phyloP scores from a whole-genome alignment of 108 stramenopile genomes.

The Conticribra guillardii region DNA sequence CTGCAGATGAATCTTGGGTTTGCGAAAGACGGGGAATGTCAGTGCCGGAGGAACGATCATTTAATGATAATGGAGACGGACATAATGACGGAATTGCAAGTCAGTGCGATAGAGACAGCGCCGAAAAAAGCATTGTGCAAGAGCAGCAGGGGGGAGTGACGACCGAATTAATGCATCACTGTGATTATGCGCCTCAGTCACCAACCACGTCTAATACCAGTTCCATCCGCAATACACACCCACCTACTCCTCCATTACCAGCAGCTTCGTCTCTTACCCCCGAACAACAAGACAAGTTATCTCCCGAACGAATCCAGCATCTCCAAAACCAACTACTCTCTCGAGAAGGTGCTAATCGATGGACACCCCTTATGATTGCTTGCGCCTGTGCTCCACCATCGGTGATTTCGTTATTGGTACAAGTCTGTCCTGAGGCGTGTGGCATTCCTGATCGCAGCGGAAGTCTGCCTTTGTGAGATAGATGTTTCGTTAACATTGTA shows the following conservation, averaged over 20 bases:
- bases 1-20: neutral
- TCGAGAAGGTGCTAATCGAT: constrained; percentile 26
- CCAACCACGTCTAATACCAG: too few species aligned
- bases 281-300: neutral
- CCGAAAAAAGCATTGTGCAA: neutral
- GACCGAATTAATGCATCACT: too few species aligned
- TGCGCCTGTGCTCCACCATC: constrained; percentile 31
- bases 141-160: too few species aligned
- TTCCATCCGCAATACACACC: neutral
- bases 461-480: constrained; percentile 36
- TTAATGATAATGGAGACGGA: neutral
- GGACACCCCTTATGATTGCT: constrained; percentile 47
- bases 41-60: neutral
- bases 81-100: neutral
- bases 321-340: constrained; percentile 14
- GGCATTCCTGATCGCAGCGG: constrained; percentile 38
- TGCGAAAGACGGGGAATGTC: neutral
- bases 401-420: constrained; percentile 19
- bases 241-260: neutral
- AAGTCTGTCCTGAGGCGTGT: constrained; percentile 30
- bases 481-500: constrained; percentile 13
- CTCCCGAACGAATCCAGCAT: constrained; percentile 7
- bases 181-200: too few species aligned
- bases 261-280: neutral
- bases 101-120: neutral